Evolutionary conservation across 2,329 filamentous ascomycete genomes (phyloP), one percentile per base, ranked within the genome.

Genomic region (Aureobasidium lini): DNA sequence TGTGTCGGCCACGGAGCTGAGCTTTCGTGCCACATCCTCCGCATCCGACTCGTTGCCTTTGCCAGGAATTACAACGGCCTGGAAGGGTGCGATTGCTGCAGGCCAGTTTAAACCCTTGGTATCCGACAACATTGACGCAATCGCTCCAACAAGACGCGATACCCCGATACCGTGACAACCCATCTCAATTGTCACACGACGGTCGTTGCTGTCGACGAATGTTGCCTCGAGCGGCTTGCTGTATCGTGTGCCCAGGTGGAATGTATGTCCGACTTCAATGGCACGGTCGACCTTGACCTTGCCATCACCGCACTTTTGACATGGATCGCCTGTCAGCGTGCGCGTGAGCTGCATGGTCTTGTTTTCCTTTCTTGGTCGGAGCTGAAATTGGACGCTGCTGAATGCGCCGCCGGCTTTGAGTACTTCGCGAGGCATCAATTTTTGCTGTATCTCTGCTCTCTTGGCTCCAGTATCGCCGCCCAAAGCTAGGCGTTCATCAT

Each of bases 101-200:
- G 94, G 94, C 94, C 94, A 99, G 66, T 90, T 90, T 7, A 97
- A 79, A 0, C 91, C 94, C 68, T 77, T 82, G 2, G 79, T 69
- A 65, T 95, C 90, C 0, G 84, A 80, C 9, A 90, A 77, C 40
- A 87, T 81, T 63, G 93, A 87, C 1, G 92, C 92, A 0, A 94
- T 84, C 1, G 94, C 90, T 8, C 87, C 91, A 62, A 99, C 86
- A 66, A 99, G 85, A 46, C 94, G 87, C 5, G 91, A 95, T 16
- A 99, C 84, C 1, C 94, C 94, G 62, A 99, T 95, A 0, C 94
- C 94, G 69, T 96, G 90, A 71, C 94, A 99, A 59, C 94, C 94
- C 94, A 99, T 99, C 64, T 95, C 84, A 68, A 96, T 81, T 0
- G 85, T 79, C 0, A 84, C 78, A 8, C 71, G 71, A 15, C 73